phyloP scores from a whole-genome alignment of 2,329 filamentous ascomycete species.

The Ophiostoma populinum region DNA sequence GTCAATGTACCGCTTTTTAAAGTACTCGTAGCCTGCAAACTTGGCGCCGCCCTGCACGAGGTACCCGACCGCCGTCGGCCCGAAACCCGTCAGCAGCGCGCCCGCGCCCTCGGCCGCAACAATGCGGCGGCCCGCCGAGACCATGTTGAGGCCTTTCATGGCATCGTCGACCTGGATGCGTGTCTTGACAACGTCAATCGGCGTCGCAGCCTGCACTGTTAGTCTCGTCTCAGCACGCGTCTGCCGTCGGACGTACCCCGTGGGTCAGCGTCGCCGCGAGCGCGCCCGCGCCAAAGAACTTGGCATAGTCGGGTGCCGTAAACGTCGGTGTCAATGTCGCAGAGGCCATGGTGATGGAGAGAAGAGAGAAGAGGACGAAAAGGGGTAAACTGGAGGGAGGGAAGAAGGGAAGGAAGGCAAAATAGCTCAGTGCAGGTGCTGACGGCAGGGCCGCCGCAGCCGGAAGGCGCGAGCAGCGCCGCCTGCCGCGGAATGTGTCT shows the following conservation, averaged over 20 bases:
- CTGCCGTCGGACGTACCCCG: conserved; percentile 21
- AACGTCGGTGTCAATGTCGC: conserved; percentile 21
- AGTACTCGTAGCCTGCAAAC: conserved; percentile 85
- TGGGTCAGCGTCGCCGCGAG: conserved; percentile 34
- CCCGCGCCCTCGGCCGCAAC: conserved; percentile 62
- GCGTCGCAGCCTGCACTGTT: conserved; percentile 28
- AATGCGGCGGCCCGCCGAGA: conserved; percentile 63
- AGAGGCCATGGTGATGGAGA: conserved; percentile 1
- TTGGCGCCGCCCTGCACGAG: conserved; percentile 82
- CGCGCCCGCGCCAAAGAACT: conserved; percentile 35
- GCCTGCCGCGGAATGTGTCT: too few relatives aligned
- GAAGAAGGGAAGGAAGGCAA: too few relatives aligned
- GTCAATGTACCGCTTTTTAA: conserved; percentile 77
- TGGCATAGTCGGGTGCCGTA: conserved; percentile 26
- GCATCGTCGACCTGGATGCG: conserved; percentile 77
- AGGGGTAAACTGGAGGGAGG: too few relatives aligned
- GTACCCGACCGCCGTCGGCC: conserved; percentile 73
- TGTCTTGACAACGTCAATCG: conserved; percentile 65
- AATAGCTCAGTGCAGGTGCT: too few relatives aligned
- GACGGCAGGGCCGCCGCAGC: too few relatives aligned
- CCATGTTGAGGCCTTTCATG: conserved; percentile 71
- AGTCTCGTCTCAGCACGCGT: not conserved
- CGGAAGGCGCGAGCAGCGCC: too few relatives aligned
- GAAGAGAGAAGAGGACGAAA: not conserved
- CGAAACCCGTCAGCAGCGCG: conserved; percentile 67